Conservation (phyloP, 192 early-diverging fungal species). For the Backusella circina region DNA sequence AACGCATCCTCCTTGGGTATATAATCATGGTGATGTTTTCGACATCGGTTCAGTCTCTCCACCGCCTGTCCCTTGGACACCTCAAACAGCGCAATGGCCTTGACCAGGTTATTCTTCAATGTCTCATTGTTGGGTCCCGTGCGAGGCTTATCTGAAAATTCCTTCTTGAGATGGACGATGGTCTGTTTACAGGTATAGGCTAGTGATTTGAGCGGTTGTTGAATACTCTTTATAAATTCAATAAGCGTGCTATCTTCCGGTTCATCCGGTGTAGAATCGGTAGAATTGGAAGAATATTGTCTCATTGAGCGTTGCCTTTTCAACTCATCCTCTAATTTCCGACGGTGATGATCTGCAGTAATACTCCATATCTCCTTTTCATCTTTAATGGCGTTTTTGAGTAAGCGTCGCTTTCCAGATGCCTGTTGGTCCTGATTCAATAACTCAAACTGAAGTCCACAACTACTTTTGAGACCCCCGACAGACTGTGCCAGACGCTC, state of each 20-base stretch:
- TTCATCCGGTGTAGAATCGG: background rate
- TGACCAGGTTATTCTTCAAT: slow-evolving; percentile 43
- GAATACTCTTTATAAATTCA: slow-evolving; percentile 46
- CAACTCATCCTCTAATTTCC: slow-evolving; percentile 30
- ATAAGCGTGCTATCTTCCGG: slow-evolving; percentile 30
- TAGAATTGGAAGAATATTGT: background rate
- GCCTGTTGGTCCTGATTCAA: slow-evolving; percentile 13
- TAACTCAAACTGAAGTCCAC: slow-evolving; percentile 60
- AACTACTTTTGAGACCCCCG: slow-evolving; percentile 64
- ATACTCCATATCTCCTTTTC: slow-evolving; percentile 14
- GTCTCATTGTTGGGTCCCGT: background rate
- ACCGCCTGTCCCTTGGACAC: slow-evolving; percentile 43
- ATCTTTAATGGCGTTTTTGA: background rate
- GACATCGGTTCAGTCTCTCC: slow-evolving; percentile 29
- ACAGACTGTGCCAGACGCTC: slow-evolving; percentile 70
- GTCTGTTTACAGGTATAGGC: slow-evolving; percentile 56
- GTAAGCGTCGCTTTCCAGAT: slow-evolving; percentile 23
- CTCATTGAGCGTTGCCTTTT: slow-evolving; percentile 1
- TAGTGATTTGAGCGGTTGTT: slow-evolving; percentile 51
- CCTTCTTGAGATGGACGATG: slow-evolving; percentile 43
- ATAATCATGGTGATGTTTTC: slow-evolving; percentile 20
- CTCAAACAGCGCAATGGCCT: slow-evolving; percentile 52
- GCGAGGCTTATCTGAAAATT: slow-evolving; percentile 27
- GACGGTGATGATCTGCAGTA: slow-evolving; percentile 20
- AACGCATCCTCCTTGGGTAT: slow-evolving; percentile 65